Evolutionary conservation across 768 basidiomycete genomes (phyloP), one percentile per base, ranked within the genome.

Genomic region (Psilocybe tampanensis): DNA sequence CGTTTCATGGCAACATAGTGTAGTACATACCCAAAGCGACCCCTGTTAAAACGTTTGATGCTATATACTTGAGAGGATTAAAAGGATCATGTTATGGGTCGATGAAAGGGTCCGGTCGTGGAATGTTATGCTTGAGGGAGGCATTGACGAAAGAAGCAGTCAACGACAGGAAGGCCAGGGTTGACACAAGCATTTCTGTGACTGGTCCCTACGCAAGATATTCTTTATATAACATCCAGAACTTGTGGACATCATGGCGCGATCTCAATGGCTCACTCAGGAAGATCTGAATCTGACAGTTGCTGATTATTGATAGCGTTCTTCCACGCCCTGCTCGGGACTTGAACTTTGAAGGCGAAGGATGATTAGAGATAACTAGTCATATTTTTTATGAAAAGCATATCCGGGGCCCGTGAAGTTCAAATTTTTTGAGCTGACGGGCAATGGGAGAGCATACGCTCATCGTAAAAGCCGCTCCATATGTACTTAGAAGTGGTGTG

Each of bases 51-150:
- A 75, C 70, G 65, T 86, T 81, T 34, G 76, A 81, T 3, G 81
- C 72, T 48, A 86, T 86, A 62, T 85, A 86, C 55, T 72, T 74
- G 18, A 86, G 67, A 3, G 79, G 78, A 57, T 86, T 85, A 64
- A 76, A 76, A 0, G 72, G 77, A 60, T 61, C 60, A 54, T 61
- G 47, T 18, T 29, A 44, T 47, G 60, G 60, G 34, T 61, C 86
- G 80, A 64, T 82, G 33, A 53, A 53, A 32, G 52, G 68, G 3
- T 84, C 83, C 1, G 86, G 88, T 85, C 26, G 68, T 29, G 50
- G 65, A 22, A 63, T 44, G 41, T 49, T 58, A 13, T 62, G 56
- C 33, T 60, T 61, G 12, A 56, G 39, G 12, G 66, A 66, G 22
- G 59, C 64, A 26, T 51, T 48, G 11, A 52, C 60, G 15, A 58